A percentile compares a stretch with the other conserved stretches of the same genome.
phyloP scores from a whole-genome alignment of 495 filamentous ascomycete species.

The Aspergillus incahuasiensis region DNA sequence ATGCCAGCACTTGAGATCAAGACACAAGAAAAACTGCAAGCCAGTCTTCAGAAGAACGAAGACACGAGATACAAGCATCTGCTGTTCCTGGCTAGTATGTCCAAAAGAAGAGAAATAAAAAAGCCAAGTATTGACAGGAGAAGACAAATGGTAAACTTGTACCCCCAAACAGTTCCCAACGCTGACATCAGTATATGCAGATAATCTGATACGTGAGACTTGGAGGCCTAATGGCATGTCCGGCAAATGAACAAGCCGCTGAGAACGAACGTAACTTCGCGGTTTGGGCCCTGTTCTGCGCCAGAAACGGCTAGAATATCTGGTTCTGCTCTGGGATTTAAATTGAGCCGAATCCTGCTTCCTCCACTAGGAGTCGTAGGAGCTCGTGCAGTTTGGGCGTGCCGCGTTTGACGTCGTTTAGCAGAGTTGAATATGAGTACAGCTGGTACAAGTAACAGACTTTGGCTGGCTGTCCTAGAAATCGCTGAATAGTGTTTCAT shows the following conservation, averaged over 20 bases:
- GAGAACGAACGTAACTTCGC: background rate
- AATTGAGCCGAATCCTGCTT: background rate
- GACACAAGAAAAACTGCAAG: background rate
- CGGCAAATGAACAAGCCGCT: background rate
- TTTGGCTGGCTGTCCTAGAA: conserved; percentile 47
- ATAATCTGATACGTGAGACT: background rate
- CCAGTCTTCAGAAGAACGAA: background rate
- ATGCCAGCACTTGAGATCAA: conserved; percentile 13
- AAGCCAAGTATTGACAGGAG: background rate
- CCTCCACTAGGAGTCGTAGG: background rate
- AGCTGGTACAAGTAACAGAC: background rate
- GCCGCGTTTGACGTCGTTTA: background rate
- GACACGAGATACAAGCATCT: background rate
- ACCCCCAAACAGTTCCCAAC: background rate
- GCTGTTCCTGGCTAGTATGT: background rate
- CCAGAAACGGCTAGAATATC: background rate
- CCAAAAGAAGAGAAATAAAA: background rate
- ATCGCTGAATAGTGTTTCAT: conserved; percentile 73
- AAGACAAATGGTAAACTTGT: background rate
- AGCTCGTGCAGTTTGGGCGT: background rate
- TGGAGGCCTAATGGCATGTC: background rate
- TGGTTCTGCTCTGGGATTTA: background rate
- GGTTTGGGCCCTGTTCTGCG: background rate
- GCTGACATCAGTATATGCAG: background rate
- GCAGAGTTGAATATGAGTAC: background rate